Evolutionary conservation across 148 eudicot species (phyloP).

Genomic region (Persicaria maculosa): DNA sequence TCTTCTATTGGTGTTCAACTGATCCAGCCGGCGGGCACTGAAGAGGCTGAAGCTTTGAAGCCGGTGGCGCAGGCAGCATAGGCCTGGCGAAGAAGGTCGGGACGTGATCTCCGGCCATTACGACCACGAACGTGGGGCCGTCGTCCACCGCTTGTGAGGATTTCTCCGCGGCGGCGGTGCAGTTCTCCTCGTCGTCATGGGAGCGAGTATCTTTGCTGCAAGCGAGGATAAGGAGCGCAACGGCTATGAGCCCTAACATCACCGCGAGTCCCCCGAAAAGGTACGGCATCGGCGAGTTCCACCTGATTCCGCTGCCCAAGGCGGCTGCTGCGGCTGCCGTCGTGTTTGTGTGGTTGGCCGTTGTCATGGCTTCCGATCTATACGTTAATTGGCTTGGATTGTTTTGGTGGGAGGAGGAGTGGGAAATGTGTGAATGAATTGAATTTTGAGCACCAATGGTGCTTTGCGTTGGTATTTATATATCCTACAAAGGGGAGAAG

Average conservation of each 20-base stretch:
- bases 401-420: neutral
- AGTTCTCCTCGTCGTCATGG: slow-evolving; percentile 5
- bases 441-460: neutral
- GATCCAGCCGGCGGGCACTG: neutral
- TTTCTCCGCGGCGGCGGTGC: slow-evolving; percentile 1
- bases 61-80: neutral
- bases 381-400: neutral
- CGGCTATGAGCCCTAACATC: slow-evolving; percentile 29
- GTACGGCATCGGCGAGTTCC: slow-evolving; percentile 49
- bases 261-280: slow-evolving; percentile 32
- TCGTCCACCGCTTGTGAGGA: slow-evolving; percentile 16
- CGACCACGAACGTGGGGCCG: slow-evolving; percentile 46
- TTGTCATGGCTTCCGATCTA: neutral
- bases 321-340: neutral
- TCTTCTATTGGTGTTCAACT: neutral
- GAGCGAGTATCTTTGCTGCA: slow-evolving; percentile 30
- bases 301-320: slow-evolving; percentile 17
- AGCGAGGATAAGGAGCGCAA: slow-evolving; percentile 42
- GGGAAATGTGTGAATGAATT: too few species aligned
- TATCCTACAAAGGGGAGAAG: neutral
- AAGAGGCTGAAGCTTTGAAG: too few species aligned
- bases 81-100: slow-evolving; percentile 55
- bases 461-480: neutral
- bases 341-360: neutral
- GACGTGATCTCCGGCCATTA: slow-evolving; percentile 63